A percentile compares a stretch with the other conserved stretches of the same genome.
These are phyloP conservation scores for Phaffia rhodozyma DNA, from an alignment of 1,284 basidiomycete genomes.

Conservation along the genomic window DNA sequence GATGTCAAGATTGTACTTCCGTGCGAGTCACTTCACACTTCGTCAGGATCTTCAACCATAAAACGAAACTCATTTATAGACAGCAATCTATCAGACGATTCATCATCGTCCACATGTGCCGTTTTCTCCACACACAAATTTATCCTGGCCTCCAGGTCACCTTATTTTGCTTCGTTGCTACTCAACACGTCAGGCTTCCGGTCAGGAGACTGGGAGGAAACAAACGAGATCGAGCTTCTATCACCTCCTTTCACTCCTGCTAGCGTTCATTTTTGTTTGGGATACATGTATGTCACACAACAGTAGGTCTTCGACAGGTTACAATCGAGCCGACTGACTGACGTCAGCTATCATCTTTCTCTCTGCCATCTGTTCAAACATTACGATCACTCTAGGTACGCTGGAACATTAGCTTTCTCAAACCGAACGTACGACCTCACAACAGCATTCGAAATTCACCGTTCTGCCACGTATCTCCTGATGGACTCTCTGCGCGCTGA, in stretches of 20 bases:
- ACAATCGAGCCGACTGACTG: neutral
- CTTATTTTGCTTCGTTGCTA: constrained; percentile 59
- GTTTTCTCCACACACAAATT: constrained; percentile 87
- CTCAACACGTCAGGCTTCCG: constrained; percentile 26
- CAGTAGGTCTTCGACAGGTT: neutral
- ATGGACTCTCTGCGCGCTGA: constrained; percentile 65
- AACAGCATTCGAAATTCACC: constrained; percentile 81
- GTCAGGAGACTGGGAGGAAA: constrained; percentile 21
- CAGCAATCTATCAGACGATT: constrained; percentile 26
- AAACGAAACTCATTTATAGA: neutral
- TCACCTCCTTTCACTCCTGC: constrained; percentile 92
- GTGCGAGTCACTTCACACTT: constrained; percentile 49
- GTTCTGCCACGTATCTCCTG: constrained; percentile 67
- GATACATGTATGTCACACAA: constrained; percentile 34
- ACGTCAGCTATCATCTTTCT: neutral
- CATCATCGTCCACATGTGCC: constrained; percentile 36
- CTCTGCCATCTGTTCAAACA: constrained; percentile 49
- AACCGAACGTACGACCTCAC: constrained; percentile 84
- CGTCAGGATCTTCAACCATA: constrained; percentile 28
- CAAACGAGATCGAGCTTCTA: constrained; percentile 55
- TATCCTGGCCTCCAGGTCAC: constrained; percentile 74
- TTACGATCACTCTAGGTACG: constrained; percentile 63
- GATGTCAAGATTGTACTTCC: constrained; percentile 61
- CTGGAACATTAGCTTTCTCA: constrained; percentile 84
- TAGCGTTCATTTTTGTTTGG: constrained; percentile 85